These are phyloP conservation scores for Corrigiola litoralis DNA, from an alignment of 179 eudicot genomes.

Conservation along the genomic window DNA sequence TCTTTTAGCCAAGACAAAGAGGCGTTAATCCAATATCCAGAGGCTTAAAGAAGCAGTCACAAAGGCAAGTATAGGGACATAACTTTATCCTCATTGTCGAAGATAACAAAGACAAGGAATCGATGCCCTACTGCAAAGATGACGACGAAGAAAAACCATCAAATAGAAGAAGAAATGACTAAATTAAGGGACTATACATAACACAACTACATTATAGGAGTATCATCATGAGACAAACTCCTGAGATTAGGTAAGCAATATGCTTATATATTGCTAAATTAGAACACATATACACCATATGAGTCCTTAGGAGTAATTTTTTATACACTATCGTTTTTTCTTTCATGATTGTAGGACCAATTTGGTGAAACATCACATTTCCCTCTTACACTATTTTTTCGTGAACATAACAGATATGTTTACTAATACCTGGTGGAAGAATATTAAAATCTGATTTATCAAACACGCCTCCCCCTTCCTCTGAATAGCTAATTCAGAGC, in stretches of 20 bases:
- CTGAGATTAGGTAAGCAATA: conserved; percentile 7
- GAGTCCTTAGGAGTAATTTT: too few species aligned
- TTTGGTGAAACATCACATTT: too few species aligned
- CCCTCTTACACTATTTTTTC: too few species aligned
- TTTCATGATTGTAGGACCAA: too few species aligned
- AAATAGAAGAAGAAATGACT: neutral
- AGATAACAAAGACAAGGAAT: conserved; percentile 12
- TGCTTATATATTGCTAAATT: too few species aligned
- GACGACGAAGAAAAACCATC: neutral
- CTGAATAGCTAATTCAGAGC: too few species aligned
- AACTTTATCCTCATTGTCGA: conserved; percentile 22
- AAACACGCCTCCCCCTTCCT: too few species aligned
- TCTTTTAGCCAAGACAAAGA: conserved; percentile 8
- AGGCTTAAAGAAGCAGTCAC: conserved; percentile 6
- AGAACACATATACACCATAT: too few species aligned
- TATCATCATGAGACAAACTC: conserved; percentile 1
- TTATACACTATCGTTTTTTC: too few species aligned
- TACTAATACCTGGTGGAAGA: too few species aligned
- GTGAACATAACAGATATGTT: too few species aligned
- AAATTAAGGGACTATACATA: neutral
- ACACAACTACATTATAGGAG: neutral
- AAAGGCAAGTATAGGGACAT: neutral
- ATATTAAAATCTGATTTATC: too few species aligned
- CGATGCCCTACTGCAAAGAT: neutral
- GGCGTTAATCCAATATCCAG: neutral